phyloP scores from a whole-genome alignment of 163 green algal species.

The Volvox carteri region DNA sequence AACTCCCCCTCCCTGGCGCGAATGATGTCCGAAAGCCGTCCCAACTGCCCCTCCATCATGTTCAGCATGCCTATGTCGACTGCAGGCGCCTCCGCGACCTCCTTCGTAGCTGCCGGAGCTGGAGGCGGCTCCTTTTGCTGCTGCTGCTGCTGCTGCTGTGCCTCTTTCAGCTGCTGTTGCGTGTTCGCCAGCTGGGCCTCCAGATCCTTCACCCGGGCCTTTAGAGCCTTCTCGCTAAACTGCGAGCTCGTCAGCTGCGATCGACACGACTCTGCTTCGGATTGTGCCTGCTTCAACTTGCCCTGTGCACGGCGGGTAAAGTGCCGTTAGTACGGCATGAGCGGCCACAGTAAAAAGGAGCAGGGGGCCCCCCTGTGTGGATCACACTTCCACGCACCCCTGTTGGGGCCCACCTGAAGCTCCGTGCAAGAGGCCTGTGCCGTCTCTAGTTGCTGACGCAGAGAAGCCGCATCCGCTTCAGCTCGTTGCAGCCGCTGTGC shows the following conservation, averaged over 20 bases:
- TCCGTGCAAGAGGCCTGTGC: not conserved
- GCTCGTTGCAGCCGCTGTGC: constrained; percentile 52
- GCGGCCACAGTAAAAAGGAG: no score
- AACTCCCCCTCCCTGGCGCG: constrained; percentile 55
- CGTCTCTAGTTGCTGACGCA: constrained; percentile 38
- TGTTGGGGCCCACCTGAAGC: constrained; percentile 43
- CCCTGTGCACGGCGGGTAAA: constrained; percentile 14
- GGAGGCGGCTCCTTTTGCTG: not conserved
- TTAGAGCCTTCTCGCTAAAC: constrained; percentile 48
- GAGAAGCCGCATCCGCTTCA: not conserved
- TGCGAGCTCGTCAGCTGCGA: constrained; percentile 45
- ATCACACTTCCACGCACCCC: no score
- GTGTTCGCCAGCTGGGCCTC: constrained; percentile 19
- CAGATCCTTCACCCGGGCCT: constrained; percentile 48
- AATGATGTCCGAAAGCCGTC: constrained; percentile 61
- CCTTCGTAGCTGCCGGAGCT: not conserved
- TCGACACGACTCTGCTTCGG: not conserved
- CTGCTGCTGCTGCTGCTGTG: constrained; percentile 23
- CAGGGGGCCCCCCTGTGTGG: no score
- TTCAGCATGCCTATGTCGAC: constrained; percentile 54
- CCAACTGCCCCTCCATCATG: constrained; percentile 68
- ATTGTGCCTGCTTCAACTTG: constrained; percentile 10
- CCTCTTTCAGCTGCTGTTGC: constrained; percentile 11
- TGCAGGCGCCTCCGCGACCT: not conserved
- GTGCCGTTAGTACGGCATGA: no score